phyloP scores from a whole-genome alignment of 768 basidiomycete genomes.

The Leccinum broughii region DNA sequence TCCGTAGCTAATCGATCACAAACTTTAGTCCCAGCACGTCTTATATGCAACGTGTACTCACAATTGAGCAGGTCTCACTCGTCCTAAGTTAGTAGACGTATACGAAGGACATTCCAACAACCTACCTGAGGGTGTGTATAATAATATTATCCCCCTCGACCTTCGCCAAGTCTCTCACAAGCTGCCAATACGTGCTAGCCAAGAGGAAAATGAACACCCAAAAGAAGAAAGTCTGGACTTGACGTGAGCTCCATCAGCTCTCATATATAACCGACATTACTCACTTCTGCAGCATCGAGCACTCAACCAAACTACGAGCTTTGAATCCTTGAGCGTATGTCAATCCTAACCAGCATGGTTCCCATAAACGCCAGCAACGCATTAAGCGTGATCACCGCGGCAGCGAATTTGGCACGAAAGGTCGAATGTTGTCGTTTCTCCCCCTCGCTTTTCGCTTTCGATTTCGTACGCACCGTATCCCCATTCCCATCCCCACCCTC shows the following conservation, averaged over 20 bases:
- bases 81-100: no score
- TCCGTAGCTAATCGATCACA: constrained; percentile 50
- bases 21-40: background rate
- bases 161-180: constrained; percentile 88
- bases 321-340: constrained; percentile 90
- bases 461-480: background rate
- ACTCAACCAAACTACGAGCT: constrained; percentile 92
- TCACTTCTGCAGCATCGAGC: constrained; percentile 88
- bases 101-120: no score
- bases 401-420: constrained; percentile 91
- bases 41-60: constrained; percentile 28
- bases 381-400: constrained; percentile 68
- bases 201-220: constrained; percentile 91
- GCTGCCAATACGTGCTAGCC: constrained; percentile 89
- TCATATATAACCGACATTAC: constrained; percentile 21
- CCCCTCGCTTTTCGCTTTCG: background rate
- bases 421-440: constrained; percentile 70
- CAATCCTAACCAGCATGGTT: constrained; percentile 43
- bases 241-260: constrained; percentile 10
- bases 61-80: constrained; percentile 54
- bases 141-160: no score
- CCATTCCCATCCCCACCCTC: background rate
- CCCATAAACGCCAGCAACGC: constrained; percentile 81
- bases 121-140: no score
- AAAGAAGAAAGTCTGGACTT: constrained; percentile 77